A percentile compares a stretch with the other conserved stretches of the same genome.
phyloP scores from a whole-genome alignment of 768 basidiomycete genomes.

The Mycena amicta region DNA sequence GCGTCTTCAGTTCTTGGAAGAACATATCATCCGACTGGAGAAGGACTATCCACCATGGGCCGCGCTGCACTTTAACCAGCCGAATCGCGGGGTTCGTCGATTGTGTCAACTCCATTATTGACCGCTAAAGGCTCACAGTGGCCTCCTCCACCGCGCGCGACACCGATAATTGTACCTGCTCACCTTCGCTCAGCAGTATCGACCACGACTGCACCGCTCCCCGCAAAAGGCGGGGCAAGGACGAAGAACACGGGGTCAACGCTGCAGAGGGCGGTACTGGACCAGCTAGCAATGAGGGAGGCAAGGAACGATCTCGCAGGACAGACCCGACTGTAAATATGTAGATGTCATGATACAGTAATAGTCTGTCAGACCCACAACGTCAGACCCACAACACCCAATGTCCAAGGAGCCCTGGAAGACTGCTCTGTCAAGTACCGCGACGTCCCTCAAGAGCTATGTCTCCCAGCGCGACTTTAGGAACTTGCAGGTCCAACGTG shows the following conservation, averaged over 20 bases:
- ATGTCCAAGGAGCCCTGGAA: conserved; percentile 42
- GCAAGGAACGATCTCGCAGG: neutral
- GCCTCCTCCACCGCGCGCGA: conserved; percentile 80
- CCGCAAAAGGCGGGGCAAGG: conserved; percentile 26
- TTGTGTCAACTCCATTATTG: conserved; percentile 1
- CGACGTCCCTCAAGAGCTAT: conserved; percentile 50
- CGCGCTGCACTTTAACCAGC: conserved; percentile 86
- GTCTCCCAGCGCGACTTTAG: conserved; percentile 46
- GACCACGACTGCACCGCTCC: conserved; percentile 16
- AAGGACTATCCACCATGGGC: conserved; percentile 88
- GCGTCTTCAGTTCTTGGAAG: conserved; percentile 72
- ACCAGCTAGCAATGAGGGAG: conserved; percentile 71
- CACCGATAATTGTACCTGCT: conserved; percentile 77
- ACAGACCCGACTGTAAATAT: neutral
- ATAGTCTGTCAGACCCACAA: no score
- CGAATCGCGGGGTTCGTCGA: conserved; percentile 69
- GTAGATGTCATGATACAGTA: no score
- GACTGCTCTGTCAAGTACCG: conserved; percentile 35
- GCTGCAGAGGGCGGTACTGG: conserved; percentile 74
- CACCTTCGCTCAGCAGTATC: conserved; percentile 44
- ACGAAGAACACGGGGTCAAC: conserved; percentile 56
- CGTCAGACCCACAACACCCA: no score
- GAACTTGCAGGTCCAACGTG: conserved; percentile 25
- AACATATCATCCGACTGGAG: conserved; percentile 75
- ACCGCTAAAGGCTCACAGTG: conserved; percentile 48